Evolutionary conservation across 2,329 filamentous ascomycete species (phyloP).

Genomic region (Talaromyces sp.): DNA sequence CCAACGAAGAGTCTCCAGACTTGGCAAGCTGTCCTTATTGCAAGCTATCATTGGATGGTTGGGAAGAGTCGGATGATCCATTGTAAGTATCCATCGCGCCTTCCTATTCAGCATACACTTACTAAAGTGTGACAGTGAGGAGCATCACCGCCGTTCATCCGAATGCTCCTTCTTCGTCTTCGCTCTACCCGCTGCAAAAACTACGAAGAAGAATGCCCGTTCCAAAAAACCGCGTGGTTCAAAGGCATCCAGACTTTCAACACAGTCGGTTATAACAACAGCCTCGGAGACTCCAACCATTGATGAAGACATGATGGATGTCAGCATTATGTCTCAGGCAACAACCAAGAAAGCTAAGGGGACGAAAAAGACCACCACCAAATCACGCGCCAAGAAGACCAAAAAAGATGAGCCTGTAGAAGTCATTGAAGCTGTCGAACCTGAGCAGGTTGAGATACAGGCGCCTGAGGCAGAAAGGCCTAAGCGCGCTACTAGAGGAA

Average conservation of each 20-base stretch:
- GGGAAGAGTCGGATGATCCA: conserved; percentile 90
- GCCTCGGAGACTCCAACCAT: conserved; percentile 41
- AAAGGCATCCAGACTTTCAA: conserved; percentile 62
- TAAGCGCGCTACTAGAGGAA: conserved; percentile 43
- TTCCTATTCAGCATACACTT: conserved; percentile 11
- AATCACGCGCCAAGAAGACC: conserved; percentile 32
- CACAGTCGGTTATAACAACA: conserved; percentile 44
- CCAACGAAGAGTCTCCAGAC: conserved; percentile 75
- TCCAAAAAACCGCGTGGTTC: conserved; percentile 56
- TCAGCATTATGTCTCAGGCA: conserved; percentile 50
- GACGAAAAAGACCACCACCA: conserved; percentile 38
- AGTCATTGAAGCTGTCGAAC: conserved; percentile 30
- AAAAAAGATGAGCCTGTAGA: conserved; percentile 43
- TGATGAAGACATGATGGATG: conserved; percentile 51
- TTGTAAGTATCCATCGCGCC: conserved; percentile 51
- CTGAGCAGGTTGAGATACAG: conserved; percentile 24
- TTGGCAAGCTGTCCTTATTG: conserved; percentile 91
- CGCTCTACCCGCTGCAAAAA: conserved; percentile 46
- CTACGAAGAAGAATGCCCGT: conserved; percentile 57
- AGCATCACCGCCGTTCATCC: conserved; percentile 74
- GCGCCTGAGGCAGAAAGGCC: conserved; percentile 30
- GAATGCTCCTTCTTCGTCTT: conserved; percentile 79
- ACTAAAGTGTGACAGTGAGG: conserved; percentile 55
- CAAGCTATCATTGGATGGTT: conserved; percentile 81
- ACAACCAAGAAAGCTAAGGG: conserved; percentile 53